Conservation (phyloP, 2,329 filamentous ascomycete genomes). For the Stagonosporopsis tanaceti region DNA sequence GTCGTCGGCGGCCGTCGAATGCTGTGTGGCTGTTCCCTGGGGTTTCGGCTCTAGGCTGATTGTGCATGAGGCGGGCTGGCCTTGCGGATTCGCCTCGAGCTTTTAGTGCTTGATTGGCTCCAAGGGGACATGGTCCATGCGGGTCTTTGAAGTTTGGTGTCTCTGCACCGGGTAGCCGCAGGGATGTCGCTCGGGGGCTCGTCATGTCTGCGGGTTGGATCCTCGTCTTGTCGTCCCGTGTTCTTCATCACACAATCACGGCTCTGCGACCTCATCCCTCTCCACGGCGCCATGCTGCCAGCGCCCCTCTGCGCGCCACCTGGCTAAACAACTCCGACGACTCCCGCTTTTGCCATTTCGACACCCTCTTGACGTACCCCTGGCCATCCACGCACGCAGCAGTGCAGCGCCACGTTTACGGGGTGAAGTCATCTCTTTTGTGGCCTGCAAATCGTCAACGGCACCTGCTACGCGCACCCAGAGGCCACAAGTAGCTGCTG, state of each 20-base stretch:
- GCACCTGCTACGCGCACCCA: conserved; percentile 7
- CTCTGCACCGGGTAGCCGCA: conserved; percentile 12
- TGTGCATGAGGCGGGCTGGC: conserved; percentile 6
- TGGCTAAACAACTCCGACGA: conserved; percentile 24
- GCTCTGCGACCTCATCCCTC: conserved; percentile 27
- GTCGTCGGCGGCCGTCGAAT: neutral
- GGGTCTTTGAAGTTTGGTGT: conserved; percentile 6
- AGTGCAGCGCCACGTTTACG: conserved; percentile 47
- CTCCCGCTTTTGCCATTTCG: conserved; percentile 5
- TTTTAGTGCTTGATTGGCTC: conserved; percentile 1
- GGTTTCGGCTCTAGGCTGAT: conserved; percentile 4
- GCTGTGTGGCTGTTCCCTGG: neutral
- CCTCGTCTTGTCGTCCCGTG: conserved; percentile 38
- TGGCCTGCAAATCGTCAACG: conserved; percentile 8
- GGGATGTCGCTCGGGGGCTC: conserved; percentile 16
- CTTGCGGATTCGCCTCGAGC: neutral
- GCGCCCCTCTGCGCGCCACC: conserved; percentile 28
- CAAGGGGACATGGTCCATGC: neutral
- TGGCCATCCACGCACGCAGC: conserved; percentile 27
- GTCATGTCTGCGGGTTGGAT: conserved; percentile 28
- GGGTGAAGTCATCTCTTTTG: conserved; percentile 21
- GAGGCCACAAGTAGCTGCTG: conserved; percentile 3
- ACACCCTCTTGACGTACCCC: conserved; percentile 33
- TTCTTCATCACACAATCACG: conserved; percentile 36
- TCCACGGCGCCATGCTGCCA: conserved; percentile 37